Evolutionary conservation across 306 rosid species (phyloP).

Genomic region (Boehmeria nivea): DNA sequence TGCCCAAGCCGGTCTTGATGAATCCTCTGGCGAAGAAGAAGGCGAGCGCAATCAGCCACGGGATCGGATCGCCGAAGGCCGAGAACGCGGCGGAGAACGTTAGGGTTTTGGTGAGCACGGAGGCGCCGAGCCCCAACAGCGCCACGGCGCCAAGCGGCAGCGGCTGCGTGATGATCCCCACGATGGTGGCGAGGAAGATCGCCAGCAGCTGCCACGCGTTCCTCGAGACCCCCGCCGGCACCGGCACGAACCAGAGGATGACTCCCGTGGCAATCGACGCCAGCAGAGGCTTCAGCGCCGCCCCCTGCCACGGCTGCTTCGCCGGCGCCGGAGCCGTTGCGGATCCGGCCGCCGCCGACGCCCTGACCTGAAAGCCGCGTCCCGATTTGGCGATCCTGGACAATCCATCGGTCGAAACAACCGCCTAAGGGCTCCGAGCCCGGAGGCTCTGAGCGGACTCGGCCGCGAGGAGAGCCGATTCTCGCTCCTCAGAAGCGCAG

Average conservation of each 20-base stretch:
- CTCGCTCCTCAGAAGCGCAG: conserved; percentile 1
- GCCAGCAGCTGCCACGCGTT: conserved; percentile 90
- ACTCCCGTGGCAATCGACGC: conserved; percentile 79
- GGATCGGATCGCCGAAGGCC: conserved; percentile 92
- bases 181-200: conserved; percentile 84
- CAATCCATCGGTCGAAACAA: conserved; percentile 5
- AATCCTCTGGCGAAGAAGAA: conserved; percentile 96
- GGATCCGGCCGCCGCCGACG: conserved; percentile 14
- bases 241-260: conserved; percentile 77
- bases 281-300: conserved; percentile 65
- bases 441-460: conserved; percentile 13
- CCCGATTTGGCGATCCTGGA: conserved; percentile 13
- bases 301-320: conserved; percentile 77
- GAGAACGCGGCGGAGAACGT: conserved; percentile 87
- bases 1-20: conserved; percentile 92
- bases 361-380: conserved; percentile 5
- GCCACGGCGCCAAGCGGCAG: conserved; percentile 96
- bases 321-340: conserved; percentile 18
- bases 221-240: conserved; percentile 64
- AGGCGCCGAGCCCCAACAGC: conserved; percentile 69
- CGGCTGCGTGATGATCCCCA: conserved; percentile 90
- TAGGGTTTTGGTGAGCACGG: conserved; percentile 83
- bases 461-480: conserved; percentile 20
- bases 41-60: conserved; percentile 91
- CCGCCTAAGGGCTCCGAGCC: conserved; percentile 15